Evolutionary conservation across 2,329 filamentous ascomycete genomes (phyloP).

Genomic region (Microsporum canis): DNA sequence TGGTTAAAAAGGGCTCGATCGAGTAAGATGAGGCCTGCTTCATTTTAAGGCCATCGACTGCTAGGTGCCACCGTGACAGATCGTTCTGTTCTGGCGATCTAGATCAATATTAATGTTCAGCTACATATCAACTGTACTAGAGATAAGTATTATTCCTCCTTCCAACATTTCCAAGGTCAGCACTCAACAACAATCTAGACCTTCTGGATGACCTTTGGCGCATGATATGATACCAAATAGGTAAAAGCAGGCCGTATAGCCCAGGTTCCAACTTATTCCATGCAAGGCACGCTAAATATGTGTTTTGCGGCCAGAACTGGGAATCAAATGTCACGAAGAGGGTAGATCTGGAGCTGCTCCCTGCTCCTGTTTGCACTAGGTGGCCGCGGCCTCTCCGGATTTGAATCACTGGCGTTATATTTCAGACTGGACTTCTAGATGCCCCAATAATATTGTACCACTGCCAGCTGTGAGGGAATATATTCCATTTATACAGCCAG

Average conservation of each 20-base stretch:
- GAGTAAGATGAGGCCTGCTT: no score
- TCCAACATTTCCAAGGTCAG: neutral
- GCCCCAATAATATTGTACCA: no score
- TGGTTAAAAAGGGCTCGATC: no score
- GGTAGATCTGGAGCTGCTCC: neutral
- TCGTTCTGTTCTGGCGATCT: neutral
- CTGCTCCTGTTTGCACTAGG: neutral
- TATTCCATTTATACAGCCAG: no score
- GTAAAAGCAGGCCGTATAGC: neutral
- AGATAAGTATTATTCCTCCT: neutral
- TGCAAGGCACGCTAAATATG: neutral
- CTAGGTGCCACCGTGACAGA: no score
- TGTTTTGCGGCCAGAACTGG: neutral
- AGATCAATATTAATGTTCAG: no score
- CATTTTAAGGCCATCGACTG: no score
- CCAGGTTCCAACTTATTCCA: neutral
- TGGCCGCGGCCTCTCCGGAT: neutral
- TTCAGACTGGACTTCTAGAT: no score
- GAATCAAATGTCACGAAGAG: neutral
- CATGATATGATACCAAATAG: neutral
- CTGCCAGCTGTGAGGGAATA: no score
- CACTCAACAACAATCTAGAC: neutral
- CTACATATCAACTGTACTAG: no score
- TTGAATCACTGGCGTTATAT: no score
- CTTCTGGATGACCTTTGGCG: neutral